Percentiles rank a stretch among this genome's conserved stretches.
These are phyloP conservation scores for Coemansia sp. DNA, from an alignment of 192 early-diverging fungal species.

Conservation along the genomic window DNA sequence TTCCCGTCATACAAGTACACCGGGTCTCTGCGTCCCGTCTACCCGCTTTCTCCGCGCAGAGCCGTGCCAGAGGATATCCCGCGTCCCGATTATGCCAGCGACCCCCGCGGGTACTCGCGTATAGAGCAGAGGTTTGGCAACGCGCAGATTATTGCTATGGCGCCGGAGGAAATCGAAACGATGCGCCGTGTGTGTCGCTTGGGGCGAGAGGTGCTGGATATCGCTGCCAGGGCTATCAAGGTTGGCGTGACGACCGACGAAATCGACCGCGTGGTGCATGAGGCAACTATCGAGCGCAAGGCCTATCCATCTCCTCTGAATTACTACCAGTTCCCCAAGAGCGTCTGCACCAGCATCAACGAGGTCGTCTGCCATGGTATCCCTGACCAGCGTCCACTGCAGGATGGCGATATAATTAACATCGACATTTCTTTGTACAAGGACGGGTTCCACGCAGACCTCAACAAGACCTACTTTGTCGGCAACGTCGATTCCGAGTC, in stretches of 20 bases:
- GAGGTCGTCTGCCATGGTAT: constrained; percentile 98
- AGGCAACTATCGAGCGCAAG: constrained; percentile 86
- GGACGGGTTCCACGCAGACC: constrained; percentile 92
- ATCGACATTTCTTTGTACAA: constrained; percentile 86
- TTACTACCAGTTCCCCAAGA: constrained; percentile 95
- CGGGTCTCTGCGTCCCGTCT: constrained; percentile 66
- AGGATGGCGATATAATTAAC: constrained; percentile 97
- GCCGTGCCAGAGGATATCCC: constrained; percentile 63
- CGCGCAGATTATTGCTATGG: constrained; percentile 69
- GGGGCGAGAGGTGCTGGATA: constrained; percentile 86
- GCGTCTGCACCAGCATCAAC: constrained; percentile 86
- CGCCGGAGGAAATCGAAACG: constrained; percentile 66
- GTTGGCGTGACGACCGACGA: constrained; percentile 92
- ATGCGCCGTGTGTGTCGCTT: constrained; percentile 80
- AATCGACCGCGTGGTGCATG: constrained; percentile 93
- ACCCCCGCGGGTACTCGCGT: constrained; percentile 61
- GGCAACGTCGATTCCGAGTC: constrained; percentile 82
- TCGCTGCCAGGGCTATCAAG: constrained; percentile 71
- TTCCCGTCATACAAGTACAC: constrained; percentile 63
- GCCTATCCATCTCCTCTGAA: constrained; percentile 96
- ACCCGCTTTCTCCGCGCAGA: constrained; percentile 70
- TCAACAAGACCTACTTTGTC: constrained; percentile 90
- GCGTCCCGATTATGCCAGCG: constrained; percentile 69
- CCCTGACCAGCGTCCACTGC: constrained; percentile 86
- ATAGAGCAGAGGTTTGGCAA: constrained; percentile 73